Conservation (phyloP, 1,284 basidiomycete species). For the Spongiforma sp. region DNA sequence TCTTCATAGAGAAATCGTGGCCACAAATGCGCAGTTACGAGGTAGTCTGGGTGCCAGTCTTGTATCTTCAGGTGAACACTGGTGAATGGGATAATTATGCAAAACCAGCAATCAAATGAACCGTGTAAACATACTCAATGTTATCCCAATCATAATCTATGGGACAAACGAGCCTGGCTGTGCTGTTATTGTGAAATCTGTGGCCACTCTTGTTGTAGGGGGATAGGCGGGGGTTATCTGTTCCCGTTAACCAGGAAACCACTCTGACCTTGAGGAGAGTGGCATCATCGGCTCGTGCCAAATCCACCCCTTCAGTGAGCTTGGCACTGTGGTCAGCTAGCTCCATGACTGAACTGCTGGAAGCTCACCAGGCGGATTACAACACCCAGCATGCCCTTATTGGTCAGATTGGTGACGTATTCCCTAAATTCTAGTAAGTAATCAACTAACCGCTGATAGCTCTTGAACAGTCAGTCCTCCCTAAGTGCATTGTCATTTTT, state of each 20-base stretch:
- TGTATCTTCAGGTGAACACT: constrained; percentile 1
- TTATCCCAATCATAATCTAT: constrained; percentile 19
- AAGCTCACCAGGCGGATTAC: too few species aligned
- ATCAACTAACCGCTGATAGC: too few species aligned
- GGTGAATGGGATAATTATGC: too few species aligned
- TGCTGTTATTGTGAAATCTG: constrained; percentile 9
- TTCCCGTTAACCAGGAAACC: constrained; percentile 3
- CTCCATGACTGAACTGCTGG: too few species aligned
- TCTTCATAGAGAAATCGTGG: constrained; percentile 12
- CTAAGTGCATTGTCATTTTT: too few species aligned
- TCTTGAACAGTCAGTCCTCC: too few species aligned
- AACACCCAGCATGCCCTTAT: too few species aligned
- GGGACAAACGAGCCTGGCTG: constrained; percentile 11
- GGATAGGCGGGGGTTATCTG: not conserved
- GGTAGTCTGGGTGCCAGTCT: constrained; percentile 9
- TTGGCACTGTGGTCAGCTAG: too few species aligned
- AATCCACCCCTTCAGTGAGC: constrained; percentile 9
- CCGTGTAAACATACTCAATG: not conserved
- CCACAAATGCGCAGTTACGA: constrained; percentile 13
- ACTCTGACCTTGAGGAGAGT: constrained; percentile 8
- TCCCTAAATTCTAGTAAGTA: too few species aligned
- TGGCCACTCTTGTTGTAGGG: not conserved
- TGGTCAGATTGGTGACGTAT: too few species aligned
- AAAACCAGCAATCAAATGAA: too few species aligned
- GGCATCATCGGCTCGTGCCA: constrained; percentile 8